Percentiles rank a stretch among this genome's conserved stretches.
These are phyloP conservation scores for Fusarium irregulare DNA, from an alignment of 2,329 filamentous ascomycete species.

Conservation along the genomic window DNA sequence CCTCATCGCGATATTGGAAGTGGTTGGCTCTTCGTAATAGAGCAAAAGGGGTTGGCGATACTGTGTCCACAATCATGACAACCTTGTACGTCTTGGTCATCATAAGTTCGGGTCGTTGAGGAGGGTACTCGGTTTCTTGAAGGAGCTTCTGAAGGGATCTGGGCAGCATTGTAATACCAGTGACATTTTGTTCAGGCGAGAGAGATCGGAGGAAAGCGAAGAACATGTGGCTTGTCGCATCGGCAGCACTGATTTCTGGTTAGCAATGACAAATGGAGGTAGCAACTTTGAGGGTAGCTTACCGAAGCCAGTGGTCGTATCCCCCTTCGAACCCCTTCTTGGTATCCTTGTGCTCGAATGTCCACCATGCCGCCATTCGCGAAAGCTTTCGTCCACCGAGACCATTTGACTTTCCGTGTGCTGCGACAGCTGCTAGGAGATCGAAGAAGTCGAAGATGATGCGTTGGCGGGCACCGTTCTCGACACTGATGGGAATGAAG, in stretches of 20 bases:
- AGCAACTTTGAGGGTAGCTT: slow-evolving; percentile 47
- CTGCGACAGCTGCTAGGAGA: slow-evolving; percentile 87
- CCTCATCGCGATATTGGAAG: slow-evolving; percentile 93
- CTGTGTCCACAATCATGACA: slow-evolving; percentile 94
- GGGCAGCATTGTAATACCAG: slow-evolving; percentile 86
- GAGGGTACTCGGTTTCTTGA: slow-evolving; percentile 94
- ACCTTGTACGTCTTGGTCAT: slow-evolving; percentile 87
- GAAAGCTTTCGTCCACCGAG: slow-evolving; percentile 94
- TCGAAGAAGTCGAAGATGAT: slow-evolving; percentile 99
- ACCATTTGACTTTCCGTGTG: slow-evolving; percentile 92
- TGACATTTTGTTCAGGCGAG: slow-evolving; percentile 80
- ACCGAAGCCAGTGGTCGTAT: slow-evolving; percentile 89
- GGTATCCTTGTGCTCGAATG: slow-evolving; percentile 89
- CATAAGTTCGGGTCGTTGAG: slow-evolving; percentile 79
- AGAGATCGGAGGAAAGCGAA: slow-evolving; percentile 95
- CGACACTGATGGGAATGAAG: slow-evolving; percentile 93
- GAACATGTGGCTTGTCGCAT: slow-evolving; percentile 96
- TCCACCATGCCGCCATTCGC: slow-evolving; percentile 97
- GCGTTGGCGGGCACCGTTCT: slow-evolving; percentile 83
- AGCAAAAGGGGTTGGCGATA: slow-evolving; percentile 94
- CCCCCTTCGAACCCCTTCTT: slow-evolving; percentile 94
- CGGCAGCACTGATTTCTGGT: slow-evolving; percentile 75
- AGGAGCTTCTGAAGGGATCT: slow-evolving; percentile 91
- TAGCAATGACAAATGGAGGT: slow-evolving; percentile 25
- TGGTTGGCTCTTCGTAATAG: slow-evolving; percentile 90